A percentile compares a stretch with the other conserved stretches of the same genome.
Conservation (phyloP, 176 grass and related monocot species). For the Alopecurus myosuroides region DNA sequence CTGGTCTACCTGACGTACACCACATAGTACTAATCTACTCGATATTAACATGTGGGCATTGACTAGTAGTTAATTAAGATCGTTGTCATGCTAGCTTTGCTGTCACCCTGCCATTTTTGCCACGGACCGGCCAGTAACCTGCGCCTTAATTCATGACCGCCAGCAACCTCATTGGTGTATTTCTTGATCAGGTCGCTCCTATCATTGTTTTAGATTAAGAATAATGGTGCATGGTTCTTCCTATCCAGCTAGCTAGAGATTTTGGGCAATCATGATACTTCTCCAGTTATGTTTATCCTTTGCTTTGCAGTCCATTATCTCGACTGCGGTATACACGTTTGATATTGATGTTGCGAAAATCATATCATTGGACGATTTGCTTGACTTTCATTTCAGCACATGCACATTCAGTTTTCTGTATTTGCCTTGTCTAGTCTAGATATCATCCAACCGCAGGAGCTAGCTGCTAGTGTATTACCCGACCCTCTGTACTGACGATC, state of each 20-base stretch:
- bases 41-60: background rate
- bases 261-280: background rate
- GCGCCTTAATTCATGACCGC: background rate
- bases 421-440: too few relatives aligned
- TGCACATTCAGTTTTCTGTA: too few relatives aligned
- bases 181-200: background rate
- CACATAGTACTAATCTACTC: background rate
- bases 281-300: background rate
- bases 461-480: too few relatives aligned
- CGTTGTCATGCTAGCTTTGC: background rate
- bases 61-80: background rate
- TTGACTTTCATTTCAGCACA: too few relatives aligned
- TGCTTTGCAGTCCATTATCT: background rate
- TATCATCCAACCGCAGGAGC: too few relatives aligned
- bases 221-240: background rate
- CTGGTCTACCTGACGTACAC: background rate
- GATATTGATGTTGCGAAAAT: background rate
- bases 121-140: background rate
- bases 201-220: background rate
- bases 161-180: background rate
- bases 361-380: background rate
- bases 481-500: background rate
- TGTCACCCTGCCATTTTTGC: background rate
- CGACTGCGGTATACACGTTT: background rate
- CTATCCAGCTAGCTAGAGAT: background rate